These are phyloP conservation scores for Blastocystis sp. DNA, from an alignment of 352 stramenopile species.

Conservation along the genomic window DNA sequence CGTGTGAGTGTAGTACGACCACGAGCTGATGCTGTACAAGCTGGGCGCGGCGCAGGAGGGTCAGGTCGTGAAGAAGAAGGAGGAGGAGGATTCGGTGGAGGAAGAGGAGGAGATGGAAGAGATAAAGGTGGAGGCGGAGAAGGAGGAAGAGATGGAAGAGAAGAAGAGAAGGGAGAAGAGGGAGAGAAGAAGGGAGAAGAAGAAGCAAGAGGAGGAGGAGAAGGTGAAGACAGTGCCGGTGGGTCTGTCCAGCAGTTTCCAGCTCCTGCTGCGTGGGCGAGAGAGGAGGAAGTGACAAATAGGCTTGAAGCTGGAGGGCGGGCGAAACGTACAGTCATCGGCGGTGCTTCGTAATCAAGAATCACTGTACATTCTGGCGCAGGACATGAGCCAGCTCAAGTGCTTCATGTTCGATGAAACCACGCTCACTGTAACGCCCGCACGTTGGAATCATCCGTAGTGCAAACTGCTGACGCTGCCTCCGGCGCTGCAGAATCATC, in stretches of 20 bases:
- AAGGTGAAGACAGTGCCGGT: background rate
- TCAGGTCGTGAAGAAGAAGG: background rate
- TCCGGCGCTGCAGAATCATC: background rate
- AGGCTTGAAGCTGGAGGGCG: background rate
- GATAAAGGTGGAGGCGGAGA: too few species aligned
- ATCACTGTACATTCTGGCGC: background rate
- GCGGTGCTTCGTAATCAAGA: background rate
- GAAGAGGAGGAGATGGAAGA: too few species aligned
- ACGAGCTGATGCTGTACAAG: background rate
- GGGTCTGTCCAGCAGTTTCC: background rate
- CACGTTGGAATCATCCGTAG: background rate
- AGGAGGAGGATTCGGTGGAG: background rate
- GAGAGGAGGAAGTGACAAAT: background rate
- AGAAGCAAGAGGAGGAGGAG: background rate
- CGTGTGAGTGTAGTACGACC: slow-evolving; percentile 16
- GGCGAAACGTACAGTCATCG: background rate
- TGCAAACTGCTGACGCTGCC: background rate
- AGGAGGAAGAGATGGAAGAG: too few species aligned
- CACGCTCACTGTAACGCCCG: background rate
- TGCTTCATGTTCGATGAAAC: slow-evolving; percentile 4
- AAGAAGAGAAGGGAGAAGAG: background rate
- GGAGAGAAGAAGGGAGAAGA: background rate
- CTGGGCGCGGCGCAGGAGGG: background rate
- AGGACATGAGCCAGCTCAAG: background rate
- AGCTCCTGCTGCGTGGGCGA: background rate